These are phyloP conservation scores for Hylodesmum podocarpum DNA, from an alignment of 306 rosid species.

Conservation along the genomic window DNA sequence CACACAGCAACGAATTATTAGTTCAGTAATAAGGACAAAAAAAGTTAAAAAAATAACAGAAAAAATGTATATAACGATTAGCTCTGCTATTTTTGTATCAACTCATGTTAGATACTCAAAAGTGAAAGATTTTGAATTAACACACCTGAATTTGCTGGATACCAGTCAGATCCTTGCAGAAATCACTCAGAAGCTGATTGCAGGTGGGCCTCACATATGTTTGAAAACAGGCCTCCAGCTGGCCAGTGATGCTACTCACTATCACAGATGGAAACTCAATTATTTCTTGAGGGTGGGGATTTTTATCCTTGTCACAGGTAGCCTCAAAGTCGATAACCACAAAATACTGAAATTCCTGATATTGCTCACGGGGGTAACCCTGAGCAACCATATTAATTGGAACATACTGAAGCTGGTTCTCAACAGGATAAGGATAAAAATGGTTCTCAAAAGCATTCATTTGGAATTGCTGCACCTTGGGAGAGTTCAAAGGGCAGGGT, in stretches of 20 bases:
- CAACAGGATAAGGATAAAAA: conserved; percentile 59
- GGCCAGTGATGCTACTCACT: conserved; percentile 88
- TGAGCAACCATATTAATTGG: conserved; percentile 70
- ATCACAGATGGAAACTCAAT: conserved; percentile 97
- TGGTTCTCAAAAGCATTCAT: conserved; percentile 71
- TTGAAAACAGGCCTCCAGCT: conserved; percentile 91
- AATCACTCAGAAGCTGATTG: conserved; percentile 77
- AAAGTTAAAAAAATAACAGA: background rate
- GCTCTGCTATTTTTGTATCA: background rate
- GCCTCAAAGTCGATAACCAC: conserved; percentile 99
- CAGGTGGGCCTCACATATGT: conserved; percentile 91
- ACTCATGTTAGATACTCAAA: conserved; percentile 14
- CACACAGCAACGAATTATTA: background rate
- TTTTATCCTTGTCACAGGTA: conserved; percentile 83
- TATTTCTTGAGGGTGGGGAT: conserved; percentile 92
- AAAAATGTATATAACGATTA: background rate
- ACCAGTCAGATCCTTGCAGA: conserved; percentile 94
- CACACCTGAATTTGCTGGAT: conserved; percentile 95
- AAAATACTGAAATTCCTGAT: conserved; percentile 91
- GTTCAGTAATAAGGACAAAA: background rate
- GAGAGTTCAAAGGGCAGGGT: conserved; percentile 64
- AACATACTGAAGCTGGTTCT: conserved; percentile 56
- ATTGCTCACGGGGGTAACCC: conserved; percentile 63
- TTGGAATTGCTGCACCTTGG: conserved; percentile 72
- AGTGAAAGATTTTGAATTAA: conserved; percentile 31